Evolutionary conservation across 2,329 filamentous ascomycete genomes (phyloP).

Genomic region (Xylariales sp.): DNA sequence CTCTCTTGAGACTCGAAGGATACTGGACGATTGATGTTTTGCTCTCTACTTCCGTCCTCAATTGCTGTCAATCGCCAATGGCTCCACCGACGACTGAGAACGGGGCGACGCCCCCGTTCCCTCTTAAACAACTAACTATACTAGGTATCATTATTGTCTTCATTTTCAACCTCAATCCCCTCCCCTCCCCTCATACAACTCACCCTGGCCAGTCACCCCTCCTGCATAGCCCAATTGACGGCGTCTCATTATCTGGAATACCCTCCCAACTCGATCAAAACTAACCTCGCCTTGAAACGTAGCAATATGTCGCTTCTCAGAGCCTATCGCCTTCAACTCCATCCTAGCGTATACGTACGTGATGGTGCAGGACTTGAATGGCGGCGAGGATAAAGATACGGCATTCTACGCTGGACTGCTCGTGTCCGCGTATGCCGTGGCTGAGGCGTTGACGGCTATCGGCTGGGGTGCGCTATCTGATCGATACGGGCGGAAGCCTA

Average conservation of each 20-base stretch:
- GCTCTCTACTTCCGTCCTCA: constrained; percentile 1
- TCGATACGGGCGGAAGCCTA: constrained; percentile 53
- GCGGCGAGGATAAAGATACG: constrained; percentile 53
- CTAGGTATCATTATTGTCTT: constrained; percentile 30
- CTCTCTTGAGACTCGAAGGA: background rate
- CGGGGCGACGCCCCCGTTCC: constrained; percentile 50
- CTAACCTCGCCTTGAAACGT: constrained; percentile 19
- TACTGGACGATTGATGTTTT: constrained; percentile 5
- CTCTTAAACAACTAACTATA: constrained; percentile 57
- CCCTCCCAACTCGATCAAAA: background rate
- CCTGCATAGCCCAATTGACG: background rate
- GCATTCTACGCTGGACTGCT: constrained; percentile 63
- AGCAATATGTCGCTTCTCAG: constrained; percentile 60
- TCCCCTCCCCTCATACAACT: background rate
- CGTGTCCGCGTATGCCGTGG: constrained; percentile 57
- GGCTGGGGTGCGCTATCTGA: constrained; percentile 57
- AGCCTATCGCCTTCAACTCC: constrained; percentile 60
- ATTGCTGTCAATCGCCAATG: constrained; percentile 21
- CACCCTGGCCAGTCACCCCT: background rate
- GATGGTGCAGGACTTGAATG: constrained; percentile 54
- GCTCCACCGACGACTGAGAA: constrained; percentile 26
- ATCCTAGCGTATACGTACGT: constrained; percentile 58
- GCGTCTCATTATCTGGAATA: background rate
- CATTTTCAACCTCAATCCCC: constrained; percentile 32
- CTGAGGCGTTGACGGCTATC: constrained; percentile 57